Base-by-base conservation (phyloP, 164 flowering plant species). In the Hamamelis virginiana region DNA sequence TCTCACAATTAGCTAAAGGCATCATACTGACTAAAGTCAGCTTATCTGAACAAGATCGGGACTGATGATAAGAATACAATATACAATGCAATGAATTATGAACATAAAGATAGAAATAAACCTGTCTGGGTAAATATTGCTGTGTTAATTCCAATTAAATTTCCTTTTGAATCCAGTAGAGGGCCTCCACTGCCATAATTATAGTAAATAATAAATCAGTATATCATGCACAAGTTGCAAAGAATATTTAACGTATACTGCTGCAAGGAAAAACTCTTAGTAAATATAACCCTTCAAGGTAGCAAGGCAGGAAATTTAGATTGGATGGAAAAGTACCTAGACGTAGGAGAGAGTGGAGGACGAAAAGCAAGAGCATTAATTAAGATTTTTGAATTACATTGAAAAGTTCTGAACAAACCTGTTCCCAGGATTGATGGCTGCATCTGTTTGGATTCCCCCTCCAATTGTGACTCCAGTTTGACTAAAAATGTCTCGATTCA, bases 371-470 rank as follows among this genome's bases (percentile, higher is more conserved):
- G 60, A 41, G 13, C 11, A 63, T 2, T 22, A 18, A 63, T 19
- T 22, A 23, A n/a, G 14, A 63, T 25, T 16, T 47, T 6, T 22
- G 14, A 6, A 21, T 15, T 59, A 50, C 15, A 33, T 5, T 64
- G 16, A 6, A 15, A 27, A 64, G 23, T 38, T 4, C 52, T 21
- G 8, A 6, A 45, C 77, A 46, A 64, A 91, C 98, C 98, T 94
- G 83, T 94, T 94, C 62, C 98, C 98, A 48, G 97, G 98, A 79
- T 94, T 94, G 72, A 94, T 94, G 65, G 97, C 94, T 65, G 98
- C 98, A 86, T 94, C 98, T 71, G 98, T 94, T 82, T 94, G 98
- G 75, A 94, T 87, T 51, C 98, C 97, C 19, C 97, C 98, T 75
- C 90, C 89, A 75, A 92, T 88, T 56, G 97, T 92, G 41, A 92